Evolutionary conservation across 768 basidiomycete species (phyloP), one percentile per base, ranked within the genome.

Genomic region (Collybia sordida): DNA sequence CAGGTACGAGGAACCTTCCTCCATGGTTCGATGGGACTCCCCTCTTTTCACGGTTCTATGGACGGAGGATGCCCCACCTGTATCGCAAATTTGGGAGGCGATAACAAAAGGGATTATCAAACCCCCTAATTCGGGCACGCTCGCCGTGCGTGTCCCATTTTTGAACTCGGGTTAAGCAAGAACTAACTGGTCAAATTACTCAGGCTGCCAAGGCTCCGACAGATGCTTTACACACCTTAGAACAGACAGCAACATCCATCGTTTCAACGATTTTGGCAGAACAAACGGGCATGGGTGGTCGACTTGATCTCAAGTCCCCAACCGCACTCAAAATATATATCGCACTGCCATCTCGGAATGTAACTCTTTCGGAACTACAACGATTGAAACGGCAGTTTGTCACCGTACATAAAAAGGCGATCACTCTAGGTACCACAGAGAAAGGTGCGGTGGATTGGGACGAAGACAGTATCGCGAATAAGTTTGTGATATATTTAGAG

Each of bases 1-100:
- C 61, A 79, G 96, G 44, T 98, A 85, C 59, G 97, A 99, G 70
- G 97, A 98, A 60, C 97, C 97, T 0, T 94, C 92, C 0, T 95
- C 94, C 3, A 95, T 95, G 88, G 95, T 91, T n/a, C 83, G 96
- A 42, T 99, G 96, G 96, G 96, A 99, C 66, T 90, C 96, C 0
- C 96, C 97, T 0, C 78, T 98, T 36, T 90, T 97, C 65, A 93
- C 90, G 1, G 71, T 97, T 1, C 70, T 85, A 3, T 92, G 86
- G 81, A 77, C 80, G 23, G 92, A 93, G 52, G 73, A 81, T 14
- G 72, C 75, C 23, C 65, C 87, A 7, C 86, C 90, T 3, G 75
- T 74, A 12, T 75, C 83, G 6, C 79, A 80, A 14, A 88, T 99
- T 19, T 97, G 90, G 86, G 76, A 83, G 14, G 86, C 90, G 0